These are phyloP conservation scores for Malassezia psittaci DNA, from an alignment of 1,284 basidiomycete genomes.

Conservation along the genomic window DNA sequence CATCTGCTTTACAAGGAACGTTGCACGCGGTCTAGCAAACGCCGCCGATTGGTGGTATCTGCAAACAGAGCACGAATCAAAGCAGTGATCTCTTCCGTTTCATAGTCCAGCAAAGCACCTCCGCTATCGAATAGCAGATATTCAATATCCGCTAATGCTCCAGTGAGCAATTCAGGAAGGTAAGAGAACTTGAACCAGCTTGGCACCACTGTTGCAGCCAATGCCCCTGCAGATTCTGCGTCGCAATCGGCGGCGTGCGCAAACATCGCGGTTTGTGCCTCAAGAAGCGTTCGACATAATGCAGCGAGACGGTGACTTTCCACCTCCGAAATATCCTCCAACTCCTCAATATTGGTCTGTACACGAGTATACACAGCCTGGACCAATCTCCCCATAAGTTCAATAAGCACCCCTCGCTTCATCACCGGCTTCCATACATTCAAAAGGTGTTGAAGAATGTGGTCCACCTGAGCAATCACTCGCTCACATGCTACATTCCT, in stretches of 20 bases:
- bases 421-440: constrained; percentile 62
- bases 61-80: constrained; percentile 81
- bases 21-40: constrained; percentile 33
- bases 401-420: constrained; percentile 30
- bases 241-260: neutral
- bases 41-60: constrained; percentile 32
- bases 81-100: constrained; percentile 67
- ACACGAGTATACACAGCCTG: constrained; percentile 64
- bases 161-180: constrained; percentile 39
- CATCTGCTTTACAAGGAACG: neutral
- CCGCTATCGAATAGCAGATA: constrained; percentile 70
- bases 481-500: constrained; percentile 67
- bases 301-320: constrained; percentile 76
- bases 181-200: constrained; percentile 45
- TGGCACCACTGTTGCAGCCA: constrained; percentile 64
- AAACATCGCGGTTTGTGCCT: constrained; percentile 49
- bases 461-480: constrained; percentile 60
- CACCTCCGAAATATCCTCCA: constrained; percentile 79
- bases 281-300: constrained; percentile 66
- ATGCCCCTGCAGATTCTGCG: neutral
- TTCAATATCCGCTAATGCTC: constrained; percentile 60
- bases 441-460: constrained; percentile 59
- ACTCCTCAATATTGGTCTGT: constrained; percentile 63
- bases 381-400: constrained; percentile 60
- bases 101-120: constrained; percentile 81